These are phyloP conservation scores for Amanita exitialis DNA, from an alignment of 768 basidiomycete genomes.

Conservation along the genomic window DNA sequence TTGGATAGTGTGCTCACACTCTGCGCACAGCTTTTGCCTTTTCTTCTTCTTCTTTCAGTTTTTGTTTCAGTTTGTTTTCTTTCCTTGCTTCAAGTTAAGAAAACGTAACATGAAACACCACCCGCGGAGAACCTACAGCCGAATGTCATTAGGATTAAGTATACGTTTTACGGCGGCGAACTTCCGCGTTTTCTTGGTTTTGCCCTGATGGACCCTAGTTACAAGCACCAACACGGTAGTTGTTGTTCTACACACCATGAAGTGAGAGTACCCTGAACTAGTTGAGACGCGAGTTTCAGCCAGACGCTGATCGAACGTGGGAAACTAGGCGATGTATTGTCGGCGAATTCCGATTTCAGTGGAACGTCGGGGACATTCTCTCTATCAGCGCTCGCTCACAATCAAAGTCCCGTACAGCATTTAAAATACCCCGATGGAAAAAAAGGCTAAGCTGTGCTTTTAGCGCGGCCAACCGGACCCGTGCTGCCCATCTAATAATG, in stretches of 20 bases:
- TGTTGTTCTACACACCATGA: neutral
- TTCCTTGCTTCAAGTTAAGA: constrained; percentile 46
- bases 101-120: constrained; percentile 2
- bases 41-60: constrained; percentile 73
- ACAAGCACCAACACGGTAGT: neutral
- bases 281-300: no score
- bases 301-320: no score
- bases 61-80: constrained; percentile 85
- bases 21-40: constrained; percentile 70
- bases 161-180: constrained; percentile 92
- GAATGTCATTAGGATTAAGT: constrained; percentile 87
- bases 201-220: constrained; percentile 41
- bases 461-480: no score
- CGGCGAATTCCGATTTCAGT: no score
- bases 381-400: no score
- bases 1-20: constrained; percentile 47
- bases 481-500: no score
- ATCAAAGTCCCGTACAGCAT: no score
- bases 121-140: constrained; percentile 49
- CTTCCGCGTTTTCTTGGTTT: constrained; percentile 89
- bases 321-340: no score
- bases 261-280: no score
- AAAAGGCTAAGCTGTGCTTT: no score
- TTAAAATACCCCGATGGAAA: no score
- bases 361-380: no score